These are phyloP conservation scores for Xerocomus minutiporus DNA, from an alignment of 1,284 basidiomycete genomes.

Conservation along the genomic window DNA sequence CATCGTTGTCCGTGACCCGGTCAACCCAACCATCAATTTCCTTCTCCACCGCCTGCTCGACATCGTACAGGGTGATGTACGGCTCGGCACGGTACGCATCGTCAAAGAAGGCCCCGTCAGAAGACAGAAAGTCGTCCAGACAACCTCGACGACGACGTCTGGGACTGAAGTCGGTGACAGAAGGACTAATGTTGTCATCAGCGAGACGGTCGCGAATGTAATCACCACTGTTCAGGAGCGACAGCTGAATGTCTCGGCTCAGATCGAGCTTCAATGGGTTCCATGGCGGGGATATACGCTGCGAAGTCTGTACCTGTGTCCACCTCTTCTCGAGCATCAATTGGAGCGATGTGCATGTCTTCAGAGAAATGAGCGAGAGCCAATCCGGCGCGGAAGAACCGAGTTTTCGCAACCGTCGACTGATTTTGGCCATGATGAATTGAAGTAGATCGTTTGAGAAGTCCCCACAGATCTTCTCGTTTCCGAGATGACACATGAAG, in stretches of 20 bases:
- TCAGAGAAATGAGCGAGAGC: conserved; percentile 13
- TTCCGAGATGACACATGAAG: conserved; percentile 35
- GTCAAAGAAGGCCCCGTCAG: neutral
- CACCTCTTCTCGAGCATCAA: conserved; percentile 16
- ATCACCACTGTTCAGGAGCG: conserved; percentile 2
- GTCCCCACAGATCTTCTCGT: conserved; percentile 11
- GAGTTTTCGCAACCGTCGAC: conserved; percentile 38
- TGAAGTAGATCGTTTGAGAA: conserved; percentile 31
- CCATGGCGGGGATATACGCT: neutral
- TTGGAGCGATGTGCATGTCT: conserved; percentile 14
- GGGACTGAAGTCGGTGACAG: conserved; percentile 9
- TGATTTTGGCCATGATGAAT: neutral
- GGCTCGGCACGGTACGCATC: conserved; percentile 8
- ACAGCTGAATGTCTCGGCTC: neutral
- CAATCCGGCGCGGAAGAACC: conserved; percentile 14
- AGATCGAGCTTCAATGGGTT: neutral
- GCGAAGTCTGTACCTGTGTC: conserved; percentile 1
- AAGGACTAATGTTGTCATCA: neutral
- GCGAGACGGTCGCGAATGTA: conserved; percentile 22
- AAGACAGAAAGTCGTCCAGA: conserved; percentile 3
- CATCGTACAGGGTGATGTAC: conserved; percentile 27
- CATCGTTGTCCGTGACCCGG: conserved; percentile 5
- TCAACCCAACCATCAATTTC: conserved; percentile 30
- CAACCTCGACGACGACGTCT: conserved; percentile 3
- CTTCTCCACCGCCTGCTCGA: conserved; percentile 30